Evolutionary conservation across 139 green algal genomes (phyloP).

Genomic region (Coccomyxa sp.): DNA sequence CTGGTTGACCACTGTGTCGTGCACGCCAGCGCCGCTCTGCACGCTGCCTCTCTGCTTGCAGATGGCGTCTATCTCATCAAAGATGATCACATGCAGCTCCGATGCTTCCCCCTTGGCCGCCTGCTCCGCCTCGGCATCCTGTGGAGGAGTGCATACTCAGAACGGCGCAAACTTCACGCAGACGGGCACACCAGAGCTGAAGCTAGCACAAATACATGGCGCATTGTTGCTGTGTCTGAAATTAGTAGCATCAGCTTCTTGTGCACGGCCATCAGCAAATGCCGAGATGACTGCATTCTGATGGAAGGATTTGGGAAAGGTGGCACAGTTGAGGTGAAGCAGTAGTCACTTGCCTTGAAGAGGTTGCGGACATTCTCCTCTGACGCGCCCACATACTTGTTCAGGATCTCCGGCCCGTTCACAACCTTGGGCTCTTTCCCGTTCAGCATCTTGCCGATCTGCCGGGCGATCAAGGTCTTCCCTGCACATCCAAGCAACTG

Average conservation of each 20-base stretch:
- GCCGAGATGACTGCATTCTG: no score
- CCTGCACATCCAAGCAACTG: slow-evolving; percentile 42
- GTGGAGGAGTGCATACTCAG: no score
- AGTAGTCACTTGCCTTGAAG: slow-evolving; percentile 49
- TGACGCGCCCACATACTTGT: slow-evolving; percentile 91
- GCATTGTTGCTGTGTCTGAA: no score
- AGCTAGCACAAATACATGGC: no score
- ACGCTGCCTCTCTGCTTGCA: slow-evolving; percentile 89
- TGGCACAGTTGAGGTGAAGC: no score
- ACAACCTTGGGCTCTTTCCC: slow-evolving; percentile 93
- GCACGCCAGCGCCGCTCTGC: slow-evolving; percentile 60
- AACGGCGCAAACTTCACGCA: no score
- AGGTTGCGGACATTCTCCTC: slow-evolving; percentile 98
- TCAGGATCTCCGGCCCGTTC: slow-evolving; percentile 65
- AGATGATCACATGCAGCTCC: slow-evolving; percentile 99
- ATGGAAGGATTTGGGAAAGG: no score
- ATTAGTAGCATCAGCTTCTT: no score
- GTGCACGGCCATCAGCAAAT: no score
- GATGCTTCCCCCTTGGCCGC: slow-evolving; percentile 59
- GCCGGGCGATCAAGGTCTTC: slow-evolving; percentile 98
- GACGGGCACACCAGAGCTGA: no score
- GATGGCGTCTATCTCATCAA: slow-evolving; percentile 99
- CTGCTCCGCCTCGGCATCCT: slow-evolving; percentile 87
- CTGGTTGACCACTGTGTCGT: slow-evolving; percentile 99
- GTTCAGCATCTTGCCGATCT: slow-evolving; percentile 99